phyloP scores from a whole-genome alignment of 2,329 filamentous ascomycete genomes.

The Cyphellophora attinorum region DNA sequence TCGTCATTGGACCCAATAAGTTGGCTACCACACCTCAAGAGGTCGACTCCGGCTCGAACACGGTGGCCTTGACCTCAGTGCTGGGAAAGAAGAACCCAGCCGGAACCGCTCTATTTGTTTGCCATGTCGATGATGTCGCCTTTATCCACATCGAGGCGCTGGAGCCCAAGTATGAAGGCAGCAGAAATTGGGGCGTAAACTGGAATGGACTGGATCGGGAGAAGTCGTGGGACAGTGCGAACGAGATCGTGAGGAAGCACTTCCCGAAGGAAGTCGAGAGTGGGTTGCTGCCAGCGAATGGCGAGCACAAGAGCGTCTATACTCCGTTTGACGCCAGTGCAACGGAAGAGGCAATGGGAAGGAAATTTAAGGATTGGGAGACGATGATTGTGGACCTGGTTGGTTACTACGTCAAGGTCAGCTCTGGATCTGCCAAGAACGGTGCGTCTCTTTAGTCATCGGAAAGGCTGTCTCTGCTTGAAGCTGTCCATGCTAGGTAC shows the following conservation, averaged over 20 bases:
- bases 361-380: slow-evolving; percentile 30
- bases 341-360: slow-evolving; percentile 29
- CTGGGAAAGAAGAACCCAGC: not conserved
- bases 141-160: not conserved
- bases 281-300: slow-evolving; percentile 33
- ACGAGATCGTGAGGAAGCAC: slow-evolving; percentile 31
- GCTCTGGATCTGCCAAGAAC: too few species aligned
- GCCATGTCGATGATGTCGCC: not conserved
- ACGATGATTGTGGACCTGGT: slow-evolving; percentile 21
- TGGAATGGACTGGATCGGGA: too few species aligned
- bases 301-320: slow-evolving; percentile 46
- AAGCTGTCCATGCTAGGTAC: too few species aligned
- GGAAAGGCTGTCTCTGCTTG: too few species aligned
- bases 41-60: not conserved
- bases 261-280: slow-evolving; percentile 29
- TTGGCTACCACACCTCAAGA: not conserved
- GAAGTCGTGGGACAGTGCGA: slow-evolving; percentile 30
- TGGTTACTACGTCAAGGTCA: slow-evolving; percentile 9
- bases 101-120: too few species aligned
- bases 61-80: not conserved
- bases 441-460: too few species aligned
- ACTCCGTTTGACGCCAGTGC: slow-evolving; percentile 38
- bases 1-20: slow-evolving; percentile 1
- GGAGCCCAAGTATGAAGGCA: not conserved
- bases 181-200: too few species aligned